These are phyloP conservation scores for Botrytis aclada DNA, from an alignment of 2,329 filamentous ascomycete genomes.

Conservation along the genomic window DNA sequence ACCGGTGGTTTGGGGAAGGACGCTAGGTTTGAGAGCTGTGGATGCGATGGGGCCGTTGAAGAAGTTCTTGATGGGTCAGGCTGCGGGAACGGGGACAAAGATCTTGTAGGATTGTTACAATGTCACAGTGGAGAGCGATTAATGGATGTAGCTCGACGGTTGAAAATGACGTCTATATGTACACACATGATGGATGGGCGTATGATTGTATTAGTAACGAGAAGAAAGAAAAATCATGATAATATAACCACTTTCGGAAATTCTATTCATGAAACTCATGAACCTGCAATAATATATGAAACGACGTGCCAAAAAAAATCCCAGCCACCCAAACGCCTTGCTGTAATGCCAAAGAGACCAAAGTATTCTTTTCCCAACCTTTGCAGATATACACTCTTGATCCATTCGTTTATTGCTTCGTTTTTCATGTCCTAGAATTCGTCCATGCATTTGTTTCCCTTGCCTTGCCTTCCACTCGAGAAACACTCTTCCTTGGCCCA, in stretches of 20 bases:
- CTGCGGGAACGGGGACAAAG: slow-evolving; percentile 53
- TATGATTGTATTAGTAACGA: slow-evolving; percentile 3
- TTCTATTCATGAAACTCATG: neutral
- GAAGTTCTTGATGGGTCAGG: slow-evolving; percentile 78
- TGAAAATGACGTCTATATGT: neutral
- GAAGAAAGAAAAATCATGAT: neutral
- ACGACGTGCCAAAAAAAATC: neutral
- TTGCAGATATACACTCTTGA: neutral
- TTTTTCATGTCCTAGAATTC: neutral
- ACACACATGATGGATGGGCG: neutral
- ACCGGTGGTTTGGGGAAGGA: slow-evolving; percentile 76
- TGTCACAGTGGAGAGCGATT: neutral
- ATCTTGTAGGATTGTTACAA: slow-evolving; percentile 36
- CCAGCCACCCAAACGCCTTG: slow-evolving; percentile 11
- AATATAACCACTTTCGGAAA: neutral
- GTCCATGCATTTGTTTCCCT: neutral
- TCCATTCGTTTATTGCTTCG: neutral
- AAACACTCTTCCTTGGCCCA: neutral
- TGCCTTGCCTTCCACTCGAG: neutral
- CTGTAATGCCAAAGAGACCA: slow-evolving; percentile 8
- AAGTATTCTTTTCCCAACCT: neutral
- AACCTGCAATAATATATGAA: neutral
- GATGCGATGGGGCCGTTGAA: slow-evolving; percentile 75
- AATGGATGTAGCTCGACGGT: neutral
- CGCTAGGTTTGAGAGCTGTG: slow-evolving; percentile 71